Base-by-base conservation (phyloP, 2,329 filamentous ascomycete genomes). In the Phaeosphaeria sp. region DNA sequence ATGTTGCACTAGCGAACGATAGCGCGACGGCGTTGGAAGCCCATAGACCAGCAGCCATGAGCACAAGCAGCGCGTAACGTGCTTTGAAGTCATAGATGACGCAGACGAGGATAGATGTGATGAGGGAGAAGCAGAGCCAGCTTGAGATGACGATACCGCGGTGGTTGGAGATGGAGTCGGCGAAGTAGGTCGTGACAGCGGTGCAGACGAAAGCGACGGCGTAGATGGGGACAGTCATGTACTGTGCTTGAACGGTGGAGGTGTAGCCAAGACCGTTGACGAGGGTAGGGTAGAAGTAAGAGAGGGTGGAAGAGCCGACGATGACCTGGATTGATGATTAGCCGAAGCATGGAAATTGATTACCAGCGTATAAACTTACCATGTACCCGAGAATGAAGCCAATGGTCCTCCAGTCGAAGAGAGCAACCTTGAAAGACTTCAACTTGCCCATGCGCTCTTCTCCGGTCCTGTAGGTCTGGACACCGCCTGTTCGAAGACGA, bases 41-140 rank as follows among this genome's bases (percentile, higher is more conserved):
- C 84, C 83, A 86, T 0, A 86, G 74, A 0, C 83, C 84, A 1
- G 82, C 80, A 0, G 83, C 83, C 82, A 86, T 84, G 54, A 87
- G 74, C 1, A 86, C 82, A 0, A 87, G 78, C 1, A 87, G 74
- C 0, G 78, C 82, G 60, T 87, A 87, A 5, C 84, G 78, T 0
- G 82, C 84, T 0, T 76, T 82, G 69, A 81, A 83, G 67, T 83
- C 72, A 69, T 84, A 84, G 2, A 85, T 71, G 6, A 65, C 63
- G 59, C 78, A 79, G 13, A 80, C 75, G 52, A 74, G 63, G 58
- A 80, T 75, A 3, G 74, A 73, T 17, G 77, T 78, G 49, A 78
- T 62, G 52, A 78, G 74, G 1, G 77, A 71, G 42, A 78, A 66
- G 0, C 68, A 64, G 60, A 87, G 78, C 82, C 82, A 85, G 39